Evolutionary conservation across 1,139 yeast genomes (phyloP).

Genomic region (Yamadazyma atmosphaerica): DNA sequence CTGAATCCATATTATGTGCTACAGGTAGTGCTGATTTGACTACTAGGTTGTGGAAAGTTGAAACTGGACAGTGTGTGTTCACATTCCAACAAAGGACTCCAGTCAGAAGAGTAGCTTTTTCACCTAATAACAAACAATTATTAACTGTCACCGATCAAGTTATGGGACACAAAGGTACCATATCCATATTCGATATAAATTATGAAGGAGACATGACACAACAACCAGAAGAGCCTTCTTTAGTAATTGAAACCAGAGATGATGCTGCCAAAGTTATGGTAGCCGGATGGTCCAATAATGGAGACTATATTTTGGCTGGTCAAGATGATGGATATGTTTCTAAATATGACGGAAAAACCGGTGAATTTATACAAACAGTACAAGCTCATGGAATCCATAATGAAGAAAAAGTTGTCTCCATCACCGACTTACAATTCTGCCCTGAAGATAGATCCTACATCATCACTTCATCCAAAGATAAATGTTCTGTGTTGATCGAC

Average conservation of each 20-base stretch:
- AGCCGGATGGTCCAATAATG: conserved; percentile 86
- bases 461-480: conserved; percentile 91
- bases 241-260: conserved; percentile 63
- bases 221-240: conserved; percentile 51
- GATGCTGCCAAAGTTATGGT: conserved; percentile 71
- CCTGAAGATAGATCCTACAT: conserved; percentile 81
- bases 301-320: conserved; percentile 76
- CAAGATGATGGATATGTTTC: conserved; percentile 85
- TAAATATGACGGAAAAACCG: conserved; percentile 75
- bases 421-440: conserved; percentile 90
- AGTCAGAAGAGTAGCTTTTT: conserved; percentile 85
- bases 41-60: conserved; percentile 81
- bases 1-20: conserved; percentile 62
- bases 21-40: conserved; percentile 94
- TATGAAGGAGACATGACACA: conserved; percentile 36
- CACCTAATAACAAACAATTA: conserved; percentile 68
- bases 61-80: conserved; percentile 73
- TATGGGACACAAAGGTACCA: conserved; percentile 86
- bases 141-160: conserved; percentile 88
- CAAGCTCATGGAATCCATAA: conserved; percentile 65
- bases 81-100: conserved; percentile 83
- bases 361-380: conserved; percentile 60
- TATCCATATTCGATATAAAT: conserved; percentile 65
- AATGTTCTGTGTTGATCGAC: conserved; percentile 77
- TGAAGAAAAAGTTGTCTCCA: conserved; percentile 52